These are phyloP conservation scores for Cyberlindnera euphorbiiphila DNA, from an alignment of 805 yeast species.

Conservation along the genomic window DNA sequence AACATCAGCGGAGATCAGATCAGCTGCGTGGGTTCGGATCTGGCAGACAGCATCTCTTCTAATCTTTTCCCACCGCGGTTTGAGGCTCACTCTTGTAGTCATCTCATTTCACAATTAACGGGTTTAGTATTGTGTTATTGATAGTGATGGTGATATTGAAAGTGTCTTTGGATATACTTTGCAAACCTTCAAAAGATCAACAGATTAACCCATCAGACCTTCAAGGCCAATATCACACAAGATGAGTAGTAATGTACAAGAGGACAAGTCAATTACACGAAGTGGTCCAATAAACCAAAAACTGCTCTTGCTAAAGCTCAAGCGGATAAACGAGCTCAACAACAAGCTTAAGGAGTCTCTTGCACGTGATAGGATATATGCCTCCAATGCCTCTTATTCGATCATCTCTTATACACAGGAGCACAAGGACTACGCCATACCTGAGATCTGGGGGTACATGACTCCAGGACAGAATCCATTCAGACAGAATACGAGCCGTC, in stretches of 20 bases:
- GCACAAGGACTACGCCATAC: constrained; percentile 35
- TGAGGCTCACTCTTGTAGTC: not conserved
- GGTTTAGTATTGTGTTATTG: too few species aligned
- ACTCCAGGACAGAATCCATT: constrained; percentile 37
- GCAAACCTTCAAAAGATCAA: too few species aligned
- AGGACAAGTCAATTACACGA: not conserved
- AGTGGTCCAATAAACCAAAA: constrained; percentile 27
- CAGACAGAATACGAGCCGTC: constrained; percentile 20
- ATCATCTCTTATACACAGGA: constrained; percentile 36
- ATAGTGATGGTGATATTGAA: too few species aligned
- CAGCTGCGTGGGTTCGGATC: not conserved
- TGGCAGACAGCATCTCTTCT: not conserved
- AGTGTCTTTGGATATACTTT: too few species aligned
- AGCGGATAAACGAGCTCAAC: constrained; percentile 57
- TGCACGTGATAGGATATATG: constrained; percentile 54
- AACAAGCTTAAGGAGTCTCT: constrained; percentile 47
- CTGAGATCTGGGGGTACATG: constrained; percentile 39
- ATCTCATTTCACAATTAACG: too few species aligned
- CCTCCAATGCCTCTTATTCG: constrained; percentile 55
- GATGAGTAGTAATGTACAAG: not conserved
- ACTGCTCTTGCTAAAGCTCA: constrained; percentile 53
- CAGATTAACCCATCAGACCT: too few species aligned
- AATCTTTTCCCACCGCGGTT: not conserved
- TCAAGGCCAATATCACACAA: too few species aligned
- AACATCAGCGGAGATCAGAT: too few species aligned